phyloP scores from a whole-genome alignment of 2,329 filamentous ascomycete species.

The Aspergillus transmontanensis region DNA sequence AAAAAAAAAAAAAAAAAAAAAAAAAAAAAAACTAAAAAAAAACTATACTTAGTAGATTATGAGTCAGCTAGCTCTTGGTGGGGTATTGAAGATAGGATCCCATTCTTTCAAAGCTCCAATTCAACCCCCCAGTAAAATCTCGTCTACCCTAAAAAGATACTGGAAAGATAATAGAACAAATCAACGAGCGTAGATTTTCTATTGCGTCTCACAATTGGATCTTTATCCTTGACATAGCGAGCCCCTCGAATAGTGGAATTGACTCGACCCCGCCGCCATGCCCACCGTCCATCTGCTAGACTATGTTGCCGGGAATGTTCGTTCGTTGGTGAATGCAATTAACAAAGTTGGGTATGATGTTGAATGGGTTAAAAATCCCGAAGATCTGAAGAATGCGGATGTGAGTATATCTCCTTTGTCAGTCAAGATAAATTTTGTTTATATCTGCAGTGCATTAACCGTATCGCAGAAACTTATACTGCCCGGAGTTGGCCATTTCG shows the following conservation, averaged over 20 bases:
- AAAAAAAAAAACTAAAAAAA: not conserved
- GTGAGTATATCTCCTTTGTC: conserved; percentile 51
- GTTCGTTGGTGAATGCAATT: conserved; percentile 95
- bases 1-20: not conserved
- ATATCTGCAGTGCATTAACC: conserved; percentile 10
- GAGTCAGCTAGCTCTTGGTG: not conserved
- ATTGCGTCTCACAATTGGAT: not conserved
- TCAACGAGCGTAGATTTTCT: not conserved
- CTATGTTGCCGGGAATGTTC: conserved; percentile 95
- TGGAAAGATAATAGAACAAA: not conserved
- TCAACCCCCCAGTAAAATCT: not conserved
- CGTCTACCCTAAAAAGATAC: not conserved
- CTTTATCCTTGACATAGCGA: not conserved
- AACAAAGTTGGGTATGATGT: conserved; percentile 93
- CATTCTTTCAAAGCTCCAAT: not conserved
- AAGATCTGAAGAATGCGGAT: conserved; percentile 82
- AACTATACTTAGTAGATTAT: not conserved
- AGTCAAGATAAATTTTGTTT: not conserved
- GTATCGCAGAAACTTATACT: conserved; percentile 79
- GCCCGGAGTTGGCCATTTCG: conserved; percentile 95
- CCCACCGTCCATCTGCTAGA: conserved; percentile 61
- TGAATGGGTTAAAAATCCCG: conserved; percentile 84
- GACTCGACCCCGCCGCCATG: conserved; percentile 32
- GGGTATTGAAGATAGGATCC: not conserved
- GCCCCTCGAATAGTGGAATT: not conserved